phyloP scores from a whole-genome alignment of 2,329 filamentous ascomycete species.

The Septoria linicola region DNA sequence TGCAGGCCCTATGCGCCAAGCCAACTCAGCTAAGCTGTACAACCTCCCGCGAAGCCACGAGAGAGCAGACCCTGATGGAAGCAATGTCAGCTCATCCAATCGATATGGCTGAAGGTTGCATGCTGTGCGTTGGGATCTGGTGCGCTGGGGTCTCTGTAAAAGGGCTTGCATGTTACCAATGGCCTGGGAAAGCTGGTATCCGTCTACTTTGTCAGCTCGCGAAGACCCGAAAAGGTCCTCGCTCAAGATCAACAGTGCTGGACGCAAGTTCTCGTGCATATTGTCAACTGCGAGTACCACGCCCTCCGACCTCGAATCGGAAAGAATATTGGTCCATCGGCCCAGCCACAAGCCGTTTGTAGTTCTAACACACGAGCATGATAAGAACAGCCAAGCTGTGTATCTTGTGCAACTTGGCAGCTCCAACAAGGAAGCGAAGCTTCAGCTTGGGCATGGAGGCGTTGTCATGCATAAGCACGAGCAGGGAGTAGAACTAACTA shows the following conservation, averaged over 20 bases:
- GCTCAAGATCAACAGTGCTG: no score
- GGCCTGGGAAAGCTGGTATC: no score
- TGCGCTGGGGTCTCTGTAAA: no score
- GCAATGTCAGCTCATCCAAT: not conserved
- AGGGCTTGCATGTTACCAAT: no score
- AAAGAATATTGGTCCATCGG: no score
- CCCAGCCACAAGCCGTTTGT: not conserved
- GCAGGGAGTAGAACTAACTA: no score
- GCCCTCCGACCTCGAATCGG: no score
- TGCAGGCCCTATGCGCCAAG: not conserved
- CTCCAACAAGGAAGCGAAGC: slow-evolving; percentile 6
- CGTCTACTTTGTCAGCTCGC: no score
- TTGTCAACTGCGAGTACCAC: not conserved
- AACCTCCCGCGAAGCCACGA: not conserved
- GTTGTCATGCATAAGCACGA: not conserved
- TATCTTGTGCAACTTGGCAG: slow-evolving; percentile 8
- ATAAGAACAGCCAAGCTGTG: not conserved
- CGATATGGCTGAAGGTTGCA: not conserved
- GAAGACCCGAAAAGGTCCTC: no score
- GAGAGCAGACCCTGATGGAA: not conserved
- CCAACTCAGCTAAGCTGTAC: not conserved
- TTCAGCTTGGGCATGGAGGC: not conserved
- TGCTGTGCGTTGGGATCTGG: not conserved
- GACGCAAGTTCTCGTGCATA: no score
- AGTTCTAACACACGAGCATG: not conserved